Conservation (phyloP, 441 rosid species). For the Sinapis alba region DNA sequence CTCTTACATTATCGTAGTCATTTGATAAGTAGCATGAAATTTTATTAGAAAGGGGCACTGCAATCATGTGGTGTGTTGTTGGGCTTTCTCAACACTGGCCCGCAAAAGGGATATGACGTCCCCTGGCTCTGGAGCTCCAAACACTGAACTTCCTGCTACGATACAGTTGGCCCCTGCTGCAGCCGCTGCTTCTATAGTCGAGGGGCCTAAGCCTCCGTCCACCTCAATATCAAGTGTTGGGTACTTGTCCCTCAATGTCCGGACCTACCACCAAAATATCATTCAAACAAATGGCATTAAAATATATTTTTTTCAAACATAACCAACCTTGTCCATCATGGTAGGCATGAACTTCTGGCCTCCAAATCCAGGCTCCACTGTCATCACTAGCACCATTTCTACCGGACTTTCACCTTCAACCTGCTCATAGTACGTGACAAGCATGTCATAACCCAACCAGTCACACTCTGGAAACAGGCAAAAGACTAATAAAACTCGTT, state of each 20-base stretch:
- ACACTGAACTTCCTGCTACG: constrained; percentile 94
- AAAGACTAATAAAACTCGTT: not conserved
- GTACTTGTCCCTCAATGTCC: constrained; percentile 58
- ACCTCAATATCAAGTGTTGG: constrained; percentile 94
- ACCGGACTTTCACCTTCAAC: constrained; percentile 72
- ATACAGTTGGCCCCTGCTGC: constrained; percentile 96
- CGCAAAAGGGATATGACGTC: constrained; percentile 72
- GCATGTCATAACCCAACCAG: not conserved
- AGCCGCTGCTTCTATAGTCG: constrained; percentile 76
- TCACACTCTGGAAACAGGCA: not conserved
- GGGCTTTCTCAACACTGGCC: constrained; percentile 59
- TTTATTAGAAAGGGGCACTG: not conserved
- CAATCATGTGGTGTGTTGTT: constrained; percentile 20
- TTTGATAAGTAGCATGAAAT: not conserved
- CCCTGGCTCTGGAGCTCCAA: constrained; percentile 82
- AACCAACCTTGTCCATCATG: constrained; percentile 77
- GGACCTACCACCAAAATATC: constrained; percentile 47
- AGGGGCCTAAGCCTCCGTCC: constrained; percentile 93
- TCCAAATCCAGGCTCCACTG: constrained; percentile 93
- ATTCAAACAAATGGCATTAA: not conserved
- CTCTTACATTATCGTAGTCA: not conserved
- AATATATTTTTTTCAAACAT: not conserved
- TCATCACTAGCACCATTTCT: constrained; percentile 97
- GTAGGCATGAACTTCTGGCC: constrained; percentile 93
- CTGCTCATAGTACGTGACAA: constrained; percentile 36